Evolutionary conservation across 306 rosid genomes (phyloP), one percentile per base, ranked within the genome.

Genomic region (Glycine tomentella): DNA sequence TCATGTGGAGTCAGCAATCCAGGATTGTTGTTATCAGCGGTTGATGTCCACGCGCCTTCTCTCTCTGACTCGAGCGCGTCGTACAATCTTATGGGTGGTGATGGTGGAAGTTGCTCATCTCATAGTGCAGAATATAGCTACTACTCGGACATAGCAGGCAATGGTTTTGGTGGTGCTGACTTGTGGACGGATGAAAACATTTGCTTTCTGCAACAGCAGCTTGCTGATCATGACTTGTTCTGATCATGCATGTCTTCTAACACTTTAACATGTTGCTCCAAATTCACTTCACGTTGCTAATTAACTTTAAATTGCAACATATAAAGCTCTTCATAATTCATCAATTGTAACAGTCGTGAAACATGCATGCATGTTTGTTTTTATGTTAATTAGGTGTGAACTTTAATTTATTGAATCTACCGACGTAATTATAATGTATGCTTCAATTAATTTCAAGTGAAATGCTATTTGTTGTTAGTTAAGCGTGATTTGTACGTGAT

Each of bases 181-280:
- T 72, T 87, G 34, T 91, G 97, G 97, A 82, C 85, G 2, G 91
- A 90, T 49, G 94, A 93, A 72, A 89, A 90, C 53, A 84, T 86
- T 61, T 84, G 85, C 76, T 91, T 93, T 84, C 52, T 84, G 79
- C 87, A 80, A n/a, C 87, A 84, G 7, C 87, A 80, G 72, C 82
- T 84, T 3, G 79, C 84, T 15, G 82, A 80, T 75, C 69, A 75
- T 36, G 40, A 3, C 0, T 31, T 49, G 20, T 25, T 25, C 40
- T 64, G 51, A 56, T 34, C 48, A 0, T 61, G 40, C 45, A 42
- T 42, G 46, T 58, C 20, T 14, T 57, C 44, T 69, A 9, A 44
- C 4, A 25, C 31, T 25, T 25, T 2, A 25, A 25, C 31, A 25
- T 25, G 2, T 25, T 25, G 2, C 31, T 25, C 31, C 31, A 25